Evolutionary conservation across 495 filamentous ascomycete species (phyloP).

Genomic region (Penicillium coprophilum): DNA sequence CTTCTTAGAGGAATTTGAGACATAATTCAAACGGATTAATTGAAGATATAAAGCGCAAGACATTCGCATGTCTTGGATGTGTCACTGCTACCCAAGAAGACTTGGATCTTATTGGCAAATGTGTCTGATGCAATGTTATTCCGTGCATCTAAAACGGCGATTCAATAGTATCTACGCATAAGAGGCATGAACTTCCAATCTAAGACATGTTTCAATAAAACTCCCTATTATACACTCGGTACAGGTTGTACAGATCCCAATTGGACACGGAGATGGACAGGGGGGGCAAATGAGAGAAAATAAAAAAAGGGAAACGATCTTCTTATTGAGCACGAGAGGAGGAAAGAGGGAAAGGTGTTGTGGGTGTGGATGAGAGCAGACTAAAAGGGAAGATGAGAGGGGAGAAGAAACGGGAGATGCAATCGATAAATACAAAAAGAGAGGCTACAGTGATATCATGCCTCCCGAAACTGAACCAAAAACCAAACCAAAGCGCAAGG

Average conservation of each 20-base stretch:
- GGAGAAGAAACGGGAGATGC: conserved; percentile 29
- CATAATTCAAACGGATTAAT: neutral
- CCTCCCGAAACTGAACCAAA: conserved; percentile 23
- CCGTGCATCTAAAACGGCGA: neutral
- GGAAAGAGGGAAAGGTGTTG: conserved; percentile 19
- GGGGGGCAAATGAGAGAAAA: conserved; percentile 5
- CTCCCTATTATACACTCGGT: conserved; percentile 18
- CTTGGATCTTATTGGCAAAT: neutral
- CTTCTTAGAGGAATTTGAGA: too few relatives aligned
- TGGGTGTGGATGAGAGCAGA: conserved; percentile 21
- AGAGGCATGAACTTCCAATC: conserved; percentile 5
- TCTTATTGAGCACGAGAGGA: conserved; percentile 13
- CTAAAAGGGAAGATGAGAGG: conserved; percentile 25
- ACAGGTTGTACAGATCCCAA: conserved; percentile 7
- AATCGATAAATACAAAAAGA: conserved; percentile 45
- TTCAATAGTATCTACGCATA: neutral
- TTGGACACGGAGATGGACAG: conserved; percentile 5
- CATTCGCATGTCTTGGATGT: neutral
- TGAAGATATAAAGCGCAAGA: neutral
- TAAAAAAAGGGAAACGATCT: conserved; percentile 6
- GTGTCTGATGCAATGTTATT: too few relatives aligned
- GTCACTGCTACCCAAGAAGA: neutral
- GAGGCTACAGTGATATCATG: conserved; percentile 33
- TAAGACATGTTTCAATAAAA: conserved; percentile 8
- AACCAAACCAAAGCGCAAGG: conserved; percentile 17